phyloP scores from a whole-genome alignment of 257 asterid species.

The Penstemon eatonii region DNA sequence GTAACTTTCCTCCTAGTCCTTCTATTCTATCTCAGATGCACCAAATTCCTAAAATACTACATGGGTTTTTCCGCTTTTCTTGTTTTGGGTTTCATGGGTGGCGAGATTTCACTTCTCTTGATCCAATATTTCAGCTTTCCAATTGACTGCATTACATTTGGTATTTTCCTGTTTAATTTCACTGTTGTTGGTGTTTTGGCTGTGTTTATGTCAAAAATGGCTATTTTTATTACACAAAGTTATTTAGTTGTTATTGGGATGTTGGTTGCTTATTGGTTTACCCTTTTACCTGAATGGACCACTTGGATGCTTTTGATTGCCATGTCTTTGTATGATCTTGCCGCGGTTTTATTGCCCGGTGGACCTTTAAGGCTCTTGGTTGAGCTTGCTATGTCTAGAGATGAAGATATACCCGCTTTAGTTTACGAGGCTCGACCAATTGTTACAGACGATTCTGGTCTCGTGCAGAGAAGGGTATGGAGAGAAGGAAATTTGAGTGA shows the following conservation, averaged over 20 bases:
- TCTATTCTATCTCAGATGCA: slow-evolving; percentile 86
- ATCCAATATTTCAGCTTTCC: slow-evolving; percentile 55
- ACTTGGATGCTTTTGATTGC: slow-evolving; percentile 95
- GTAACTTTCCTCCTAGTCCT: slow-evolving; percentile 84
- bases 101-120: slow-evolving; percentile 66
- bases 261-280: slow-evolving; percentile 95
- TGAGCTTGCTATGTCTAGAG: slow-evolving; percentile 89
- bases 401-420: slow-evolving; percentile 95
- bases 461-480: slow-evolving; percentile 67
- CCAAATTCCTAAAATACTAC: slow-evolving; percentile 91
- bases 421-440: slow-evolving; percentile 95
- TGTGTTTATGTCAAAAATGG: slow-evolving; percentile 67
- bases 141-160: slow-evolving; percentile 71
- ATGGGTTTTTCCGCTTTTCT: slow-evolving; percentile 93
- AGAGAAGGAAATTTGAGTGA: slow-evolving; percentile 45
- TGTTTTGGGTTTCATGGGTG: slow-evolving; percentile 87
- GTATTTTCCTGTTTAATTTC: slow-evolving; percentile 66
- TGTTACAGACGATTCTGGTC: slow-evolving; percentile 34
- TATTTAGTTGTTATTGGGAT: slow-evolving; percentile 87
- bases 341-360: slow-evolving; percentile 92
- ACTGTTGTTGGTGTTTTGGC: slow-evolving; percentile 81
- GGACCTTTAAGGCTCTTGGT: slow-evolving; percentile 94
- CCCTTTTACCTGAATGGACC: slow-evolving; percentile 97
- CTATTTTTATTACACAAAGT: slow-evolving; percentile 70
- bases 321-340: slow-evolving; percentile 94